Conservation (phyloP, 208 protist species). For the Leishmania gerbilli region DNA sequence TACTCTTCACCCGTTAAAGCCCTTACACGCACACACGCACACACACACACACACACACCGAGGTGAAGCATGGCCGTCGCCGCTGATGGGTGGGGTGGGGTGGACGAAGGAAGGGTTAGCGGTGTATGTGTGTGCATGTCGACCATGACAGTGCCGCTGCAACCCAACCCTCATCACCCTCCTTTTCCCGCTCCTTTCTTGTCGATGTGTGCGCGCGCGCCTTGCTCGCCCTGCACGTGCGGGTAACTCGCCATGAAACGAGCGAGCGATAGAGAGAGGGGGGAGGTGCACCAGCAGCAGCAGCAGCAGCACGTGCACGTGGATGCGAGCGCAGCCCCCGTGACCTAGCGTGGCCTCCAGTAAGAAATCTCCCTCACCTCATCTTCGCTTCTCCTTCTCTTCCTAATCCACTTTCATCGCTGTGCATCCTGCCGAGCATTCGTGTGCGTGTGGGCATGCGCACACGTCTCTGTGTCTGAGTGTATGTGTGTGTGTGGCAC, state of each 20-base stretch:
- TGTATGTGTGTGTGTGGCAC: background rate
- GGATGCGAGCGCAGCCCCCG: background rate
- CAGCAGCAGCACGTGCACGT: background rate
- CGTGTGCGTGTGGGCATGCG: background rate
- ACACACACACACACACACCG: background rate
- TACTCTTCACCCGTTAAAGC: background rate
- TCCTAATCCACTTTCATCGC: background rate
- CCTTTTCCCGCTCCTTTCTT: too few relatives aligned
- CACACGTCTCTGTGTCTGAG: background rate
- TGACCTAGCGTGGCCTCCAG: background rate
- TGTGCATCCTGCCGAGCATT: background rate
- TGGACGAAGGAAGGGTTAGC: background rate
- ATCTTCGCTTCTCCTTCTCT: background rate
- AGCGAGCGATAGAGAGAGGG: too few relatives aligned
- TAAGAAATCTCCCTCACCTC: background rate
- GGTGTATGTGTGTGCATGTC: background rate
- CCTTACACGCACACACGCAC: background rate
- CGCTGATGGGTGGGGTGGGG: background rate
- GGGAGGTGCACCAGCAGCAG: background rate
- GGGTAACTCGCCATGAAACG: too few relatives aligned
- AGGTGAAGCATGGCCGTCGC: background rate
- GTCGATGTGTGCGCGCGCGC: background rate
- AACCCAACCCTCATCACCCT: background rate
- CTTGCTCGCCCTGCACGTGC: background rate
- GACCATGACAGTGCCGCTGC: background rate